These are phyloP conservation scores for Rubia occidens DNA, from an alignment of 305 asterid species.

Conservation along the genomic window DNA sequence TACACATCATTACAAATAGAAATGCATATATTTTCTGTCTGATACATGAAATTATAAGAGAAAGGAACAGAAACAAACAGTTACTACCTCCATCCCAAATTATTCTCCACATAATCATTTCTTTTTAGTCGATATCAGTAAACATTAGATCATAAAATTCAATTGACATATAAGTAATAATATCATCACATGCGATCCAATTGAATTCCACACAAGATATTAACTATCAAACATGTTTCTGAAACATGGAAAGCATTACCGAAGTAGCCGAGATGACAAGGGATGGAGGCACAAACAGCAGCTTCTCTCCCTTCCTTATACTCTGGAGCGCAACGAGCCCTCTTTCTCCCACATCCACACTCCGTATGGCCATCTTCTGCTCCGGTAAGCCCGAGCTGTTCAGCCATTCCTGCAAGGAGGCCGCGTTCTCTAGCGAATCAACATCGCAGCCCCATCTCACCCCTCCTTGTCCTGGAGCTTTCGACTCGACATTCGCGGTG, in stretches of 20 bases:
- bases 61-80: neutral
- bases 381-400: conserved; percentile 59
- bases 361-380: conserved; percentile 74
- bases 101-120: neutral
- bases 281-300: conserved; percentile 85
- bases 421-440: conserved; percentile 69
- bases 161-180: neutral
- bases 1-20: neutral
- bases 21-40: neutral
- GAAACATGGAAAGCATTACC: conserved; percentile 19
- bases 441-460: conserved; percentile 75
- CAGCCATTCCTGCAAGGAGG: conserved; percentile 72
- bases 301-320: conserved; percentile 79
- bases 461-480: neutral
- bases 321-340: conserved; percentile 83
- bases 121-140: neutral
- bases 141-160: neutral
- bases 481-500: conserved; percentile 30
- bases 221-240: neutral
- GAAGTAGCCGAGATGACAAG: conserved; percentile 81
- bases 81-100: neutral
- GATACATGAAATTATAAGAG: neutral
- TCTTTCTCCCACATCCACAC: conserved; percentile 88
- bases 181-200: too few relatives aligned
- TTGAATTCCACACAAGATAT: neutral